phyloP scores from a whole-genome alignment of 1,284 basidiomycete species.

The Rhodotorula sp. region DNA sequence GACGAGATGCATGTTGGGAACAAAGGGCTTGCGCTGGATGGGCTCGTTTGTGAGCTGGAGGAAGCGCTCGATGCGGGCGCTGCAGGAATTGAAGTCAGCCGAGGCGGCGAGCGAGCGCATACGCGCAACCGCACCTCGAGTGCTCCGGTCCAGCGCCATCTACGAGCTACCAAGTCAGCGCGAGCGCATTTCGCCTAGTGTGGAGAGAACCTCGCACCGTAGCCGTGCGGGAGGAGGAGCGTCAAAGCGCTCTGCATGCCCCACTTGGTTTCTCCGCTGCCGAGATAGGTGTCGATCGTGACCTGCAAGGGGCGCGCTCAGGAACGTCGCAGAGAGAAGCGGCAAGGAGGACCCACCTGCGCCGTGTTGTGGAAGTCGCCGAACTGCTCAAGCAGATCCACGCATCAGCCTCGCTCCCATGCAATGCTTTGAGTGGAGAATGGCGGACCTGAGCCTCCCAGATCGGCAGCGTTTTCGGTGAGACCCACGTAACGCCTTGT shows the following conservation, averaged over 20 bases:
- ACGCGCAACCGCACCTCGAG: slow-evolving; percentile 13
- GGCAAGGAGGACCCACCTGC: slow-evolving; percentile 51
- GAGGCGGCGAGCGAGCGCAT: not conserved
- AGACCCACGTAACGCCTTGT: slow-evolving; percentile 82
- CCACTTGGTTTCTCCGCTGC: slow-evolving; percentile 65
- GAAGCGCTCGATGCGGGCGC: slow-evolving; percentile 77
- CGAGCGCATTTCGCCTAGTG: not conserved
- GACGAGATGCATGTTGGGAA: slow-evolving; percentile 71
- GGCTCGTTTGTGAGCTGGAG: slow-evolving; percentile 70
- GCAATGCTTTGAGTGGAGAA: not conserved
- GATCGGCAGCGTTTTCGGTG: slow-evolving; percentile 72
- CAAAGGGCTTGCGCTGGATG: slow-evolving; percentile 52
- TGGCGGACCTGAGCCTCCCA: slow-evolving; percentile 77
- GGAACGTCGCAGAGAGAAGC: not conserved
- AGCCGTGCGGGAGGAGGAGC: slow-evolving; percentile 43
- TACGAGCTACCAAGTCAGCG: not conserved
- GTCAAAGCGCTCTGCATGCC: slow-evolving; percentile 42
- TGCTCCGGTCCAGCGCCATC: slow-evolving; percentile 91
- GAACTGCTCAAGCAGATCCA: not conserved
- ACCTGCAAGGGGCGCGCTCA: slow-evolving; percentile 53
- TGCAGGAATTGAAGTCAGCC: slow-evolving; percentile 50
- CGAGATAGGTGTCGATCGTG: slow-evolving; percentile 82
- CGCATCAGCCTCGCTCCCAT: not conserved
- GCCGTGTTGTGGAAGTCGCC: slow-evolving; percentile 83
- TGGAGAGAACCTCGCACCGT: slow-evolving; percentile 6